Conservation (phyloP, 2,329 filamentous ascomycete genomes). For the Cercospora brassicicola region DNA sequence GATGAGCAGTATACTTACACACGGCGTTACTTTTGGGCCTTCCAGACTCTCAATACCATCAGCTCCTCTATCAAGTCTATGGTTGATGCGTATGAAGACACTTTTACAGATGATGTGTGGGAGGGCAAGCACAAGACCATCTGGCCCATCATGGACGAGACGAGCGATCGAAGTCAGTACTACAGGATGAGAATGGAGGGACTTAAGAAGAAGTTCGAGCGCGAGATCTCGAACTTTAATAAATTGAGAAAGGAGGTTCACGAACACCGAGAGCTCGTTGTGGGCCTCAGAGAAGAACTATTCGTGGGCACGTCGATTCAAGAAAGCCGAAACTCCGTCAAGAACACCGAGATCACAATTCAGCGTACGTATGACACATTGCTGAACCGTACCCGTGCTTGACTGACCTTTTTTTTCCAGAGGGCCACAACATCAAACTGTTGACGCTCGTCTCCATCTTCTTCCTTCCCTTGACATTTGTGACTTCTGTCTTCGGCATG, state of each 20-base stretch:
- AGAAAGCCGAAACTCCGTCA: constrained; percentile 61
- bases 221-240: constrained; percentile 53
- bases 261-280: constrained; percentile 56
- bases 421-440: constrained; percentile 41
- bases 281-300: constrained; percentile 60
- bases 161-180: constrained; percentile 47
- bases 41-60: constrained; percentile 61
- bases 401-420: no score
- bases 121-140: constrained; percentile 55
- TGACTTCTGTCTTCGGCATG: constrained; percentile 58
- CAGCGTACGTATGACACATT: constrained; percentile 37
- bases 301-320: constrained; percentile 65
- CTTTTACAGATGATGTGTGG: constrained; percentile 62
- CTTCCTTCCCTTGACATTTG: constrained; percentile 62
- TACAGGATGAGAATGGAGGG: constrained; percentile 53
- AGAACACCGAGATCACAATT: constrained; percentile 53
- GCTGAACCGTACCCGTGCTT: no score
- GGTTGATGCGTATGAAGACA: constrained; percentile 57
- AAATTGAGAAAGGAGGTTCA: constrained; percentile 55
- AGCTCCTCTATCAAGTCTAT: constrained; percentile 61
- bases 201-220: constrained; percentile 53
- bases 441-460: constrained; percentile 62
- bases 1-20: constrained; percentile 63
- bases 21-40: constrained; percentile 63
- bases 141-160: constrained; percentile 56